Percentiles rank a stretch among this genome's conserved stretches.
phyloP scores from a whole-genome alignment of 2,329 filamentous ascomycete species.

The Falciphora oryzae region DNA sequence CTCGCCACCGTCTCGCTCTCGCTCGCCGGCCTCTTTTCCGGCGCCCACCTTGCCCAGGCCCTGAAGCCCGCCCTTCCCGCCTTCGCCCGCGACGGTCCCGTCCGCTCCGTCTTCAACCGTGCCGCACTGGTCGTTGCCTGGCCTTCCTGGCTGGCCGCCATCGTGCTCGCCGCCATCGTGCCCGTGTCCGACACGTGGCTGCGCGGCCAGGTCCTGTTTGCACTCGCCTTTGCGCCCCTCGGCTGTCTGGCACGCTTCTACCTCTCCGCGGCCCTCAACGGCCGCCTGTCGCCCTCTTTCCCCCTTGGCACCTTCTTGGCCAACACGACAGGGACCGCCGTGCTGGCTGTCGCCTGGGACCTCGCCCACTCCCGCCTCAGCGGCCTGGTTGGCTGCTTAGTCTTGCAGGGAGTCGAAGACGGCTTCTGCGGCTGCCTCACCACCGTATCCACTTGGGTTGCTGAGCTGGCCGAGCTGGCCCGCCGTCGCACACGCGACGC shows the following conservation, averaged over 20 bases:
- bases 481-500: conserved; percentile 34
- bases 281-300: conserved; percentile 53
- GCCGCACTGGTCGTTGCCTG: conserved; percentile 58
- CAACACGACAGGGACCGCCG: conserved; percentile 70
- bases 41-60: conserved; percentile 67
- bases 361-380: conserved; percentile 60
- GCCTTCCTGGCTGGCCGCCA: conserved; percentile 71
- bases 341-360: conserved; percentile 74
- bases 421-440: conserved; percentile 64
- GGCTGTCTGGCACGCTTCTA: conserved; percentile 76
- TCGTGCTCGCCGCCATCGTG: conserved; percentile 66
- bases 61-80: conserved; percentile 54
- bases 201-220: conserved; percentile 71
- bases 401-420: conserved; percentile 57
- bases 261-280: conserved; percentile 64
- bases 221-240: conserved; percentile 74
- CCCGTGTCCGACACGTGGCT: conserved; percentile 56
- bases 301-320: conserved; percentile 81
- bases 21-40: conserved; percentile 62
- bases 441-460: conserved; percentile 62
- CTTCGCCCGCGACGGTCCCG: conserved; percentile 29
- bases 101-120: conserved; percentile 58
- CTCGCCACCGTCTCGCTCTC: conserved; percentile 67
- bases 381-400: conserved; percentile 55
- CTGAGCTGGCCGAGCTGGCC: conserved; percentile 47